phyloP scores from a whole-genome alignment of 257 asterid species.

The Nicotiana tomentosiformis region DNA sequence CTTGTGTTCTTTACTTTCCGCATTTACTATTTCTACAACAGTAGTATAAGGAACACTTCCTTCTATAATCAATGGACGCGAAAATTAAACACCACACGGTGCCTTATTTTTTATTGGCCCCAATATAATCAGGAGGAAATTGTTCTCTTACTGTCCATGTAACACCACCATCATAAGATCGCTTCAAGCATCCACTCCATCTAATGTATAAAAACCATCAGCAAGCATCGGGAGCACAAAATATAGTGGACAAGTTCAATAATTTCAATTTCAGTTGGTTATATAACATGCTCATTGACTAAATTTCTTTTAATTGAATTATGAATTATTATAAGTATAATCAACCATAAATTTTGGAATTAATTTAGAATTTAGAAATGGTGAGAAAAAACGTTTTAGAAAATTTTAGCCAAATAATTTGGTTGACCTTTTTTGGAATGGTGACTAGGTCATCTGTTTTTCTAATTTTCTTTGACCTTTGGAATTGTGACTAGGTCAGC shows the following conservation, averaged over 20 bases:
- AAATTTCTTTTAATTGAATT: not conserved
- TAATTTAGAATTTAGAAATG: not conserved
- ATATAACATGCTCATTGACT: not conserved
- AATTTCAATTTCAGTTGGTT: not conserved
- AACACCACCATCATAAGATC: constrained; percentile 66
- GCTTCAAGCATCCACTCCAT: constrained; percentile 97
- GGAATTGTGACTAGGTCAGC: not conserved
- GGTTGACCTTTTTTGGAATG: not conserved
- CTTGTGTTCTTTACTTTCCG: too few species aligned
- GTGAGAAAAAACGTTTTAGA: not conserved
- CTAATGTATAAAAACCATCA: constrained; percentile 27
- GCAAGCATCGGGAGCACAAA: not conserved
- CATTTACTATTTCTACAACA: too few species aligned
- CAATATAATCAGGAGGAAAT: constrained; percentile 89
- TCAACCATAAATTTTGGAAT: not conserved
- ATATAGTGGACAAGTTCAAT: not conserved
- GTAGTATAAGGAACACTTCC: too few species aligned
- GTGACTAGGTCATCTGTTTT: not conserved
- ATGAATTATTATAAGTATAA: not conserved
- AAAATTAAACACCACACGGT: not conserved
- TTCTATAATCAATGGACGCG: too few species aligned
- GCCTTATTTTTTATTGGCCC: constrained; percentile 97
- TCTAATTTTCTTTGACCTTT: too few species aligned
- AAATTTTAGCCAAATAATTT: not conserved
- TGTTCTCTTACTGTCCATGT: constrained; percentile 84